These are phyloP conservation scores for Suhomyces choctaworum DNA, from an alignment of 1,139 yeast genomes.

Conservation along the genomic window DNA sequence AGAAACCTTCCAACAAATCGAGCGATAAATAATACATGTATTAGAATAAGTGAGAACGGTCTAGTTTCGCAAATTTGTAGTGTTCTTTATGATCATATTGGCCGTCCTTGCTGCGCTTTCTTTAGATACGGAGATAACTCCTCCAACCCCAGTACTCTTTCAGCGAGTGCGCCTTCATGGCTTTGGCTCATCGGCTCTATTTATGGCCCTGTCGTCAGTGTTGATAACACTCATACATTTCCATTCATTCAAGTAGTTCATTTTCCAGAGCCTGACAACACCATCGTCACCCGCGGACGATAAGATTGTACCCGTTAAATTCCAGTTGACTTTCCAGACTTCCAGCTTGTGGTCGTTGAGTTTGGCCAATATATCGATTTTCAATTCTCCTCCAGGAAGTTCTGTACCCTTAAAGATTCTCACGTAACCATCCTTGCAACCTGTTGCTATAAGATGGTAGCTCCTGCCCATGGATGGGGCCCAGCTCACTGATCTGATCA, in stretches of 20 bases:
- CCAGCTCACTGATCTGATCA: constrained; percentile 91
- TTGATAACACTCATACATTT: constrained; percentile 89
- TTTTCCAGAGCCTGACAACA: constrained; percentile 85
- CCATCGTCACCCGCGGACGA: constrained; percentile 98
- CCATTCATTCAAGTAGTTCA: constrained; percentile 81
- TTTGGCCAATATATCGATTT: constrained; percentile 40
- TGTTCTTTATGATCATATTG: not conserved
- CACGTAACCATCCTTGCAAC: constrained; percentile 91
- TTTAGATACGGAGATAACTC: too few species aligned
- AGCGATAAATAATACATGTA: too few species aligned
- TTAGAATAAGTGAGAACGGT: too few species aligned
- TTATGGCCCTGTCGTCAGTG: constrained; percentile 47
- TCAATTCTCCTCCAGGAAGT: constrained; percentile 32
- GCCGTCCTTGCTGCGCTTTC: too few species aligned
- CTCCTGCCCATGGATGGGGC: constrained; percentile 96
- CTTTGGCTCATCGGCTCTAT: constrained; percentile 5
- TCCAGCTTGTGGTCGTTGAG: constrained; percentile 79
- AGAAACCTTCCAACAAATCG: too few species aligned
- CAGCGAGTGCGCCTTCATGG: not conserved
- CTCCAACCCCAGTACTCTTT: too few species aligned
- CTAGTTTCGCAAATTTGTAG: too few species aligned
- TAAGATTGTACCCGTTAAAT: constrained; percentile 85
- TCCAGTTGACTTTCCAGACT: constrained; percentile 97
- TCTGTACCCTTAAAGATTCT: constrained; percentile 75
- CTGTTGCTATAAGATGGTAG: constrained; percentile 88